These are phyloP conservation scores for Meyerozyma sp. DNA, from an alignment of 1,139 yeast species.

Conservation along the genomic window DNA sequence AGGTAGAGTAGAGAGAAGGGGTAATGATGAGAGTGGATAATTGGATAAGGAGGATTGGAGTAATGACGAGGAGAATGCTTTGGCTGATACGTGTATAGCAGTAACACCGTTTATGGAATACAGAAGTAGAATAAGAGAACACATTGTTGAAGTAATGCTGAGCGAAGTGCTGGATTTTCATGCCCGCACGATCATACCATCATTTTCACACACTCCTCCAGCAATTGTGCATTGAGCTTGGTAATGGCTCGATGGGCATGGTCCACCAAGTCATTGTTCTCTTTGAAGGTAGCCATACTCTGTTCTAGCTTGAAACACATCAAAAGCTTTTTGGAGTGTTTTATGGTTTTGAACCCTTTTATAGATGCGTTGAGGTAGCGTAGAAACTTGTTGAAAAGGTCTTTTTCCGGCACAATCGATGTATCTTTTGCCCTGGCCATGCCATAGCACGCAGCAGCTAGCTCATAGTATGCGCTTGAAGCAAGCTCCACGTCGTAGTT, in stretches of 20 bases:
- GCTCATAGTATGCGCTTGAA: constrained; percentile 33
- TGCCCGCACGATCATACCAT: background rate
- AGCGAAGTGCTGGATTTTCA: too few species aligned
- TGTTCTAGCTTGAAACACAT: constrained; percentile 28
- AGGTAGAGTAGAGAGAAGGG: background rate
- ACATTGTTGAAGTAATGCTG: too few species aligned
- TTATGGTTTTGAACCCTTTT: constrained; percentile 35
- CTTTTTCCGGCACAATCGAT: constrained; percentile 7
- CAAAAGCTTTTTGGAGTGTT: constrained; percentile 22
- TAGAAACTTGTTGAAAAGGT: constrained; percentile 21
- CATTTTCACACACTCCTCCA: background rate
- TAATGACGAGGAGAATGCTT: too few species aligned
- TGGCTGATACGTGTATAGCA: too few species aligned
- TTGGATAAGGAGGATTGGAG: too few species aligned
- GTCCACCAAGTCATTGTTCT: background rate
- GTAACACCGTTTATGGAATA: too few species aligned
- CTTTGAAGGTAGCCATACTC: constrained; percentile 21
- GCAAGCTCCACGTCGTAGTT: constrained; percentile 27
- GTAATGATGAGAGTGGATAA: too few species aligned
- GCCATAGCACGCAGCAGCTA: constrained; percentile 25
- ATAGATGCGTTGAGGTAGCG: constrained; percentile 37
- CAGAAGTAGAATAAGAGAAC: too few species aligned
- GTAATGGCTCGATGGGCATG: background rate
- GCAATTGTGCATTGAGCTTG: background rate
- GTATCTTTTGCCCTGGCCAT: constrained; percentile 11